phyloP scores from a whole-genome alignment of 129 eudicot genomes.

The Pittosporum tobira region DNA sequence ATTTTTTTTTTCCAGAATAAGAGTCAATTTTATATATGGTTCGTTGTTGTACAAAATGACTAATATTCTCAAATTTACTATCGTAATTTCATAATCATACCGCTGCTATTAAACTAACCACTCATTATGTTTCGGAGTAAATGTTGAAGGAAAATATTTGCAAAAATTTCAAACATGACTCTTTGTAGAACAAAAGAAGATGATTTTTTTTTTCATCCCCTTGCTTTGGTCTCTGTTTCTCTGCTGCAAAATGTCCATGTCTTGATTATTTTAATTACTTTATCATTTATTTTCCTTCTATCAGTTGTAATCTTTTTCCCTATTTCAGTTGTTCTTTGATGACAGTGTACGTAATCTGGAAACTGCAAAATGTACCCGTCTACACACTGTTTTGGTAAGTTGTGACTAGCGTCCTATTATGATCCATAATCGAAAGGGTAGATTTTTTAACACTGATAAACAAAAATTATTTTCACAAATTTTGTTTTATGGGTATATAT shows the following conservation, averaged over 20 bases:
- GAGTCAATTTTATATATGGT: too few relatives aligned
- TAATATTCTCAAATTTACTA: too few relatives aligned
- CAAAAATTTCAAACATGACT: too few relatives aligned
- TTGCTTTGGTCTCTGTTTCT: neutral
- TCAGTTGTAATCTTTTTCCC: neutral
- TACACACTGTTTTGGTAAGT: constrained; percentile 63
- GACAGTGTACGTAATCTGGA: constrained; percentile 75
- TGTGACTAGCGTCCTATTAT: neutral
- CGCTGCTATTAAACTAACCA: too few relatives aligned
- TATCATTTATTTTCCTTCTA: neutral
- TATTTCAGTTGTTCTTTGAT: constrained; percentile 73
- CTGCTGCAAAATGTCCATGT: neutral
- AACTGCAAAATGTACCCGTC: constrained; percentile 49
- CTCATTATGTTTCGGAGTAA: too few relatives aligned
- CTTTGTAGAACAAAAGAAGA: too few relatives aligned
- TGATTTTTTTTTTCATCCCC: too few relatives aligned
- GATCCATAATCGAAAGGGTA: neutral
- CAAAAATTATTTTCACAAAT: neutral
- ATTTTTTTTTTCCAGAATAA: too few relatives aligned
- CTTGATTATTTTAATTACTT: neutral
- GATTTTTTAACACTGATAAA: too few relatives aligned
- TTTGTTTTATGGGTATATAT: neutral
- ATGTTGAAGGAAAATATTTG: too few relatives aligned
- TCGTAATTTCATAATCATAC: too few relatives aligned
- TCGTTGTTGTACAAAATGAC: too few relatives aligned